These are phyloP conservation scores for Pythium grandisporangium DNA, from an alignment of 352 stramenopile species.

Conservation along the genomic window DNA sequence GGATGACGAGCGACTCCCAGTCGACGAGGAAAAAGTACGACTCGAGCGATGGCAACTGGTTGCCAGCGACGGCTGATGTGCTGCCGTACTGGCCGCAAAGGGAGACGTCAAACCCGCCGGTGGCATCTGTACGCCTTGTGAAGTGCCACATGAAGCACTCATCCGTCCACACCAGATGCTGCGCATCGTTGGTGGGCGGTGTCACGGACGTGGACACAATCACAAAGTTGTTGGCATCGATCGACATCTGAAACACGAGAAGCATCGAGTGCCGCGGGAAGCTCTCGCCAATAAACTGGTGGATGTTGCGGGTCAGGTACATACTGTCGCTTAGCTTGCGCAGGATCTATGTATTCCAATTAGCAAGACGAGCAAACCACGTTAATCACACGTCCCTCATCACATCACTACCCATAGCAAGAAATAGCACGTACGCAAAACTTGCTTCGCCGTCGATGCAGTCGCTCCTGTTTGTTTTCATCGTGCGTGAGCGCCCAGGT, in stretches of 20 bases:
- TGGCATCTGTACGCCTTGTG: conserved; percentile 31
- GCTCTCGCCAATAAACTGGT: conserved; percentile 83
- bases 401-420: neutral
- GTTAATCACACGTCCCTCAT: neutral
- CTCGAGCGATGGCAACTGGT: conserved; percentile 78
- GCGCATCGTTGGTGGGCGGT: conserved; percentile 65
- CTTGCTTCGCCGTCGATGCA: conserved; percentile 69
- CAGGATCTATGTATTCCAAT: conserved; percentile 35
- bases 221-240: conserved; percentile 73
- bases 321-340: conserved; percentile 83
- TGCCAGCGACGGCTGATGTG: conserved; percentile 71
- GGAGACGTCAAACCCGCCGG: conserved; percentile 64
- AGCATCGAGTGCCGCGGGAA: conserved; percentile 80
- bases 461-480: conserved; percentile 55
- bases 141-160: conserved; percentile 86
- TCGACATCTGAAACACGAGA: conserved; percentile 71
- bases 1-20: conserved; percentile 79
- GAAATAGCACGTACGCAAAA: conserved; percentile 56
- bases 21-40: conserved; percentile 81
- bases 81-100: conserved; percentile 76
- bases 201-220: conserved; percentile 80
- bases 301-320: conserved; percentile 80
- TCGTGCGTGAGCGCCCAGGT: conserved; percentile 73
- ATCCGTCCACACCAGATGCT: conserved; percentile 84
- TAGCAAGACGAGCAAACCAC: neutral